Conservation (phyloP, 441 rosid species). For the Hypseocharis bilobata region DNA sequence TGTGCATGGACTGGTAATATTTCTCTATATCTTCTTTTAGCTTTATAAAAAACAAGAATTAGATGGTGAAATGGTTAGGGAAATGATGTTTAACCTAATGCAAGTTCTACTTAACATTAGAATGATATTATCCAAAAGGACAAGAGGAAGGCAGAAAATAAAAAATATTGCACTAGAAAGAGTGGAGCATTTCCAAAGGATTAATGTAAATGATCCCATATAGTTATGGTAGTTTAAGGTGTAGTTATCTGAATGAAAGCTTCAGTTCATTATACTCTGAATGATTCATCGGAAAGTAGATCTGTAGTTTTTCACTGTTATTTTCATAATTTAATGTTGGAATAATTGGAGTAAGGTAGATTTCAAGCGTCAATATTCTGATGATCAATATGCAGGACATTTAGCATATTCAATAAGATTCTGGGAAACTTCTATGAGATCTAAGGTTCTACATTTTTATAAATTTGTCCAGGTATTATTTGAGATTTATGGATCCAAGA, state of each 20-base stretch:
- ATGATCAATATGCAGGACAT: slow-evolving; percentile 1
- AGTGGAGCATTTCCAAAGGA: not conserved
- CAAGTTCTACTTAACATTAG: too few species aligned
- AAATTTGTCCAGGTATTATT: slow-evolving; percentile 62
- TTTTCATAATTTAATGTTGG: not conserved
- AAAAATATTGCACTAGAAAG: not conserved
- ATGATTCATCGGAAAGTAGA: not conserved
- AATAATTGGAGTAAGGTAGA: not conserved
- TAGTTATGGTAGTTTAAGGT: not conserved
- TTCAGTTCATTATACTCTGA: not conserved
- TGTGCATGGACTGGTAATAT: not conserved
- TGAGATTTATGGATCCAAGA: slow-evolving; percentile 90
- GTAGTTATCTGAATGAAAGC: not conserved
- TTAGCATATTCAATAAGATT: not conserved
- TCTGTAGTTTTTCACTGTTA: not conserved
- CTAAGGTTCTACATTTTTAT: slow-evolving; percentile 11
- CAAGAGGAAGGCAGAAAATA: too few species aligned
- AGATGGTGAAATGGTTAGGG: not conserved
- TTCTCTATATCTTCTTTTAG: not conserved
- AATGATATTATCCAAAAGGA: too few species aligned
- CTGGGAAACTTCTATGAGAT: slow-evolving; percentile 8
- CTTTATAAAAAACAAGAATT: not conserved
- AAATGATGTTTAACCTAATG: too few species aligned
- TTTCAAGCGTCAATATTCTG: not conserved
- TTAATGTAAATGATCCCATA: not conserved